Conservation (phyloP, 192 early-diverging fungal genomes). For the Backusella mclennaniae region DNA sequence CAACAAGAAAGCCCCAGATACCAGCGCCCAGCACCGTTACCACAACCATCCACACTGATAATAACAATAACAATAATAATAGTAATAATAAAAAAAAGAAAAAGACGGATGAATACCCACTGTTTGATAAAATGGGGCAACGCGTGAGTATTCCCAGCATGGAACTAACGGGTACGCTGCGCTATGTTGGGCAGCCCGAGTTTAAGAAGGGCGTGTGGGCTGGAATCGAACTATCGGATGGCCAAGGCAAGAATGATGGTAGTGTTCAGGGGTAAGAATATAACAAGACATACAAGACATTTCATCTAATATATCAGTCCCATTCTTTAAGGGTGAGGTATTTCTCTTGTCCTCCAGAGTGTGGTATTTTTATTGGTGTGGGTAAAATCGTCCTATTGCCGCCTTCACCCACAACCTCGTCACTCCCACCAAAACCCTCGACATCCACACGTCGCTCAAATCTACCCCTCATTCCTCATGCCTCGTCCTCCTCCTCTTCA, state of each 20-base stretch:
- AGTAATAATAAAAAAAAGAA: background rate
- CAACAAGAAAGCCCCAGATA: background rate
- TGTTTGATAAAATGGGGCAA: conserved; percentile 2
- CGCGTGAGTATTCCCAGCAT: conserved; percentile 23
- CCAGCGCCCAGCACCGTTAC: background rate
- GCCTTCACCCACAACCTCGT: background rate
- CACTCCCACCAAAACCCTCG: background rate
- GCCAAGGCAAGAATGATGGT: conserved; percentile 74
- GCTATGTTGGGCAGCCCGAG: conserved; percentile 65
- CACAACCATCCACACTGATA: background rate
- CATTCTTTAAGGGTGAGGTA: conserved; percentile 24
- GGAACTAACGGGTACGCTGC: conserved; percentile 53
- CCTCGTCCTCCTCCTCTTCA: background rate
- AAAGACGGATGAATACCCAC: background rate
- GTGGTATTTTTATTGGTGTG: conserved; percentile 27
- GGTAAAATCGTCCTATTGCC: conserved; percentile 14
- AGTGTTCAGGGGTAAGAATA: conserved; percentile 56
- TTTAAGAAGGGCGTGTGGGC: conserved; percentile 78
- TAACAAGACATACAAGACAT: too few relatives aligned
- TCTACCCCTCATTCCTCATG: background rate
- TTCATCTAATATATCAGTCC: background rate
- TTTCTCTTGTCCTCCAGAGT: conserved; percentile 22
- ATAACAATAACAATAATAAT: background rate
- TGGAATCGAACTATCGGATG: conserved; percentile 69
- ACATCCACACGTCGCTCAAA: background rate